Conservation (phyloP, 2,329 filamentous ascomycete genomes). For the Didymella segeticola region DNA sequence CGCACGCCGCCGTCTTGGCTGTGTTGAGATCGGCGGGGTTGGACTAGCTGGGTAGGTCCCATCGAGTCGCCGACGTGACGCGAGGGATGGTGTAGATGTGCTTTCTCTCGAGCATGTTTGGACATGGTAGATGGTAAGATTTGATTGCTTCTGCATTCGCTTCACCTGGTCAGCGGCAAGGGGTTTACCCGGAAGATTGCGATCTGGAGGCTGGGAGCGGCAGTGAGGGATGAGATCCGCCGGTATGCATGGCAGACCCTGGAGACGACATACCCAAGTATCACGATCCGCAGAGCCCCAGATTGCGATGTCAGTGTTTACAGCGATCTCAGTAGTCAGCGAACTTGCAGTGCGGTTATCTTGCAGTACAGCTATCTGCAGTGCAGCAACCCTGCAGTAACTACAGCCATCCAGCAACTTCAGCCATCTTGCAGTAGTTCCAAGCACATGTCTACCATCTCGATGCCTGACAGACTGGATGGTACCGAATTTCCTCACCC, state of each 20-base stretch:
- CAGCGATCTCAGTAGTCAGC: neutral
- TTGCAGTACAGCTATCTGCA: too few species aligned
- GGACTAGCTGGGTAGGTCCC: neutral
- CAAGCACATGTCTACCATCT: too few species aligned
- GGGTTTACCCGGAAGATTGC: neutral
- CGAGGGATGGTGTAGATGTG: neutral
- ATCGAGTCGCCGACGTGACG: neutral
- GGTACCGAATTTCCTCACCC: too few species aligned
- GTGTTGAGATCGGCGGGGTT: neutral
- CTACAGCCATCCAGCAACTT: neutral
- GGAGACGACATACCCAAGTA: slow-evolving; percentile 2
- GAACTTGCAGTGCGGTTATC: too few species aligned
- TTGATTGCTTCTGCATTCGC: neutral
- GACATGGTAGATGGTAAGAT: too few species aligned
- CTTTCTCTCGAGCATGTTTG: too few species aligned
- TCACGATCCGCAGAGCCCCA: slow-evolving; percentile 8
- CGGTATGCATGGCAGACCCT: slow-evolving; percentile 6
- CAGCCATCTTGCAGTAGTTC: neutral
- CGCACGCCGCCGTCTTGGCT: neutral
- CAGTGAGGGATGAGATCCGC: neutral
- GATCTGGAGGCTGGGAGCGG: neutral
- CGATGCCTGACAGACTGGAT: too few species aligned
- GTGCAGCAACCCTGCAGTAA: too few species aligned
- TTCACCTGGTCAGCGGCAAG: neutral
- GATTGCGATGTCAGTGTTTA: neutral